Evolutionary conservation across 768 basidiomycete species (phyloP).

Genomic region (Strobilomyces confusus): DNA sequence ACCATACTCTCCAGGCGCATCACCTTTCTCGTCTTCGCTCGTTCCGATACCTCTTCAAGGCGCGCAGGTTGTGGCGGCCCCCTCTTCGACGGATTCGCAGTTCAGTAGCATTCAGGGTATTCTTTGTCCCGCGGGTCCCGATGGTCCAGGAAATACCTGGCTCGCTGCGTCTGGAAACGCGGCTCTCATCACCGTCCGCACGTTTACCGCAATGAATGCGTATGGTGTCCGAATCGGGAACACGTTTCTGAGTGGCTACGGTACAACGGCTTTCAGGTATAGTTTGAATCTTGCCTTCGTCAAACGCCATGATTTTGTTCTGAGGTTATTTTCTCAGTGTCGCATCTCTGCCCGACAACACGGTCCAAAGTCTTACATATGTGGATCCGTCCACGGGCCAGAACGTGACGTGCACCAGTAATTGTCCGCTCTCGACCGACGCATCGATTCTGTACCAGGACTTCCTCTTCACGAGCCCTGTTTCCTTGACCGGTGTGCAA

Average conservation of each 20-base stretch:
- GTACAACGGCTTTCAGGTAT: slow-evolving; percentile 87
- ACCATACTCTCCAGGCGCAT: slow-evolving; percentile 75
- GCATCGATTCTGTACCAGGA: slow-evolving; percentile 84
- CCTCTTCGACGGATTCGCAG: slow-evolving; percentile 55
- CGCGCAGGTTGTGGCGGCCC: slow-evolving; percentile 55
- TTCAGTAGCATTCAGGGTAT: slow-evolving; percentile 65
- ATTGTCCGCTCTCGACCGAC: slow-evolving; percentile 80
- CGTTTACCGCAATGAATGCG: slow-evolving; percentile 69
- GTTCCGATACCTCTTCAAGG: slow-evolving; percentile 70
- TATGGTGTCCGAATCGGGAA: slow-evolving; percentile 88
- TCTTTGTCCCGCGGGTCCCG: slow-evolving; percentile 82
- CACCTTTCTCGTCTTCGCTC: slow-evolving; percentile 85
- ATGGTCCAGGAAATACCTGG: slow-evolving; percentile 82
- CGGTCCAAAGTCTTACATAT: slow-evolving; percentile 70
- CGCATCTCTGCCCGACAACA: slow-evolving; percentile 87
- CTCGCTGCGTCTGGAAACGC: slow-evolving; percentile 66
- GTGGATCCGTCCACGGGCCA: slow-evolving; percentile 71
- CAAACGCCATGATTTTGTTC: slow-evolving; percentile 1
- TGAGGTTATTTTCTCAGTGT: slow-evolving; percentile 46
- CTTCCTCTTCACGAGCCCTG: slow-evolving; percentile 69
- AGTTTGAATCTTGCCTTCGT: background rate
- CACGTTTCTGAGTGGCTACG: slow-evolving; percentile 74
- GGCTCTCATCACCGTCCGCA: slow-evolving; percentile 72
- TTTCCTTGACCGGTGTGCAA: slow-evolving; percentile 85
- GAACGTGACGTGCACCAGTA: slow-evolving; percentile 69